Evolutionary conservation across 441 rosid genomes (phyloP), one percentile per base, ranked within the genome.

Genomic region (Corymbia calophylla): DNA sequence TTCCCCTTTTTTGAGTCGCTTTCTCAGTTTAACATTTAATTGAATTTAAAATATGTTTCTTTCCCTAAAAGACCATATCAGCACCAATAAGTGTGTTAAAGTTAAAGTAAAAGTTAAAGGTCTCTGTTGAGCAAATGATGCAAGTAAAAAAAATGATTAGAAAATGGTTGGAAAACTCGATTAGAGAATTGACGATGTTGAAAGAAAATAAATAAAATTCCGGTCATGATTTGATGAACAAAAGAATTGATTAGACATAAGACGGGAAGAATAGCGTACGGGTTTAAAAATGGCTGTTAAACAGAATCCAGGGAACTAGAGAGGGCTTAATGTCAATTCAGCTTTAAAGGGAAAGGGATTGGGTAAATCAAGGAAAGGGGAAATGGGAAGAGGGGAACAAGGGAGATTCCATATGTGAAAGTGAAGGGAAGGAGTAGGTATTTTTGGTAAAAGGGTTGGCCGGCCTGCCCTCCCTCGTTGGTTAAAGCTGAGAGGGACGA

Each of bases 31-130:
- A 29, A 3, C 68, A 62, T 62, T 31, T 29, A 29, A 29, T 62
- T 3, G 32, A 62, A 62, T 29, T 31, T 27, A 12, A 12, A 11
- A 27, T 62, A 27, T 14, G 3, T 60, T 55, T 55, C 21, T 51
- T 13, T 3, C 64, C 14, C 4, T 13, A 15, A n/a, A 64, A 64
- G 35, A 9, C 21, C 21, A n/a, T 14, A 7, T 3, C 0, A 15
- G 19, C 9, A 3, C 31, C 35, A 15, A 64, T 14, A 15, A 16
- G 19, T n/a, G 39, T 15, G 73, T n/a, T 64, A 2, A 64, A 15
- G 5, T 64, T 64, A n/a, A 64, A 15, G 5, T 64, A n/a, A n/a
- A 64, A 39, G 44, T 39, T 39, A 39, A 39, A 64, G 73, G 73
- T 15, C 39, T 64, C 3, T 19, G 11, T 10, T 58, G 25, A 23